phyloP scores from a whole-genome alignment of 805 yeast species.

The Sporopachydermia lactativora region DNA sequence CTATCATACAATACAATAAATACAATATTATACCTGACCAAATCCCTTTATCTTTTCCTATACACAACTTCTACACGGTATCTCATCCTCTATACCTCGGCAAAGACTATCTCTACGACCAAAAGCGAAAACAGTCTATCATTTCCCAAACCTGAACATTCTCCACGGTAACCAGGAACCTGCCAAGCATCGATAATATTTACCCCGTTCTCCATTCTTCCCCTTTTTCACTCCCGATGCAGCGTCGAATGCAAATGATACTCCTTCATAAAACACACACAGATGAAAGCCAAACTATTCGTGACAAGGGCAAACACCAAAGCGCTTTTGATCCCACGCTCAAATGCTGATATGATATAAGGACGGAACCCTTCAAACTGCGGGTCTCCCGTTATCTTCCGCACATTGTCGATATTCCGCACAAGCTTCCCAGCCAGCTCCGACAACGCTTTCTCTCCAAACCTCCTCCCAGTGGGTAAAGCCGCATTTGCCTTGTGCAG shows the following conservation, averaged over 20 bases:
- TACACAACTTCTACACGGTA: too few species aligned
- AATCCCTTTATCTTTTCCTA: too few species aligned
- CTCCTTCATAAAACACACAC: slow-evolving; percentile 1
- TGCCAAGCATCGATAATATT: too few species aligned
- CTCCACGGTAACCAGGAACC: too few species aligned
- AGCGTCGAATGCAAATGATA: not conserved
- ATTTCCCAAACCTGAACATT: too few species aligned
- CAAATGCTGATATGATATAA: not conserved
- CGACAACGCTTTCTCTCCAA: not conserved
- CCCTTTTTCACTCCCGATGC: too few species aligned
- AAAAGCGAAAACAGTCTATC: too few species aligned
- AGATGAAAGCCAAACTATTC: not conserved
- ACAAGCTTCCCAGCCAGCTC: not conserved
- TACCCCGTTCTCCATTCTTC: too few species aligned
- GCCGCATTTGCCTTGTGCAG: slow-evolving; percentile 12
- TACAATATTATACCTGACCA: too few species aligned
- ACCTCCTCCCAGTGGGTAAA: not conserved
- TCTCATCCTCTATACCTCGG: too few species aligned
- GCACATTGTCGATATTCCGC: not conserved
- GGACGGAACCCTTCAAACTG: slow-evolving; percentile 10
- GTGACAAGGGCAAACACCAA: not conserved
- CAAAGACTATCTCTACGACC: too few species aligned
- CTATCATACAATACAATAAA: too few species aligned
- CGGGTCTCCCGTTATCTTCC: not conserved
- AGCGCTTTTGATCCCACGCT: not conserved